These are phyloP conservation scores for Globisporangium echinulatum DNA, from an alignment of 352 stramenopile species.

Conservation along the genomic window DNA sequence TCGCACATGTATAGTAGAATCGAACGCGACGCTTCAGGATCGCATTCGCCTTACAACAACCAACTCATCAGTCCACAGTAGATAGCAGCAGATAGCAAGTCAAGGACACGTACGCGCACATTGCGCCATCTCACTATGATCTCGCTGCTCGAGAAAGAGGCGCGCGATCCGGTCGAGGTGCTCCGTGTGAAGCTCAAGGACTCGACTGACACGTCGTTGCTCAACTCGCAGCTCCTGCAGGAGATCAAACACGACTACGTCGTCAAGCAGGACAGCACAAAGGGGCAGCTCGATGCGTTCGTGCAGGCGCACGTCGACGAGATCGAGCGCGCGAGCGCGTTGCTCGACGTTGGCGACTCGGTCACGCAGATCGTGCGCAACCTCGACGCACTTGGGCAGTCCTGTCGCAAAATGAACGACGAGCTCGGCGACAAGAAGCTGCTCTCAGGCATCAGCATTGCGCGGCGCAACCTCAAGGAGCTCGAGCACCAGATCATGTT, in stretches of 20 bases:
- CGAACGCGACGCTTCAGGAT: too few species aligned
- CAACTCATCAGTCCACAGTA: too few species aligned
- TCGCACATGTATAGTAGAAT: too few species aligned
- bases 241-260: constrained; percentile 83
- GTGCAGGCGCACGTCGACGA: constrained; percentile 78
- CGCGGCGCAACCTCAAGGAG: constrained; percentile 72
- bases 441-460: constrained; percentile 73
- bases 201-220: constrained; percentile 69
- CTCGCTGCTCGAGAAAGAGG: constrained; percentile 79
- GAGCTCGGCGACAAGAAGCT: constrained; percentile 80
- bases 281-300: constrained; percentile 62
- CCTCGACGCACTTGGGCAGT: constrained; percentile 43
- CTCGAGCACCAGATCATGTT: constrained; percentile 78
- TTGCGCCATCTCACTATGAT: constrained; percentile 31
- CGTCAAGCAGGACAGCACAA: constrained; percentile 66
- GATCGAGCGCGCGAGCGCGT: constrained; percentile 67
- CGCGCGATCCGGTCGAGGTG: constrained; percentile 75
- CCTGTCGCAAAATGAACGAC: constrained; percentile 76
- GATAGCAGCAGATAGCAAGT: too few species aligned
- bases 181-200: constrained; percentile 79
- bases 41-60: too few species aligned
- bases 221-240: constrained; percentile 79
- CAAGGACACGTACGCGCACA: neutral
- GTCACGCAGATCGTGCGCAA: constrained; percentile 58
- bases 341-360: constrained; percentile 66